These are phyloP conservation scores for Hypoxylon crocopeplum DNA, from an alignment of 495 filamentous ascomycete species.

Conservation along the genomic window DNA sequence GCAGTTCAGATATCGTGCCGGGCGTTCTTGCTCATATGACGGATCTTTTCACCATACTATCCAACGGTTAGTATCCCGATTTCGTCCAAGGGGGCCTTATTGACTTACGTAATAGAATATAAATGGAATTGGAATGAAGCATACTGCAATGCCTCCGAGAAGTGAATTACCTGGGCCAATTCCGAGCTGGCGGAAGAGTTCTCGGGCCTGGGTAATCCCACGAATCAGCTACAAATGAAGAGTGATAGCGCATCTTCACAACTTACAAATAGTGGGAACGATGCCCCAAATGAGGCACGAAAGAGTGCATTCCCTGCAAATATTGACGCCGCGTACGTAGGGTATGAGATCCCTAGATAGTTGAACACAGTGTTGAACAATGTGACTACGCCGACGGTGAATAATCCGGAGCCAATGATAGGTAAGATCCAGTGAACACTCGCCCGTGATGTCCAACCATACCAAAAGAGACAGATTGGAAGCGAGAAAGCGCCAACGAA, in stretches of 20 bases:
- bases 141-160: constrained; percentile 52
- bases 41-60: constrained; percentile 41
- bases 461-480: constrained; percentile 58
- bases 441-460: constrained; percentile 53
- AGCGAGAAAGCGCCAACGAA: constrained; percentile 48
- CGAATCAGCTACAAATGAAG: background rate
- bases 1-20: constrained; percentile 40
- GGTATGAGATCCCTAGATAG: constrained; percentile 40
- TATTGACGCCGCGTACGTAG: constrained; percentile 51
- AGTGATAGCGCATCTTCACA: background rate
- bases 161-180: constrained; percentile 58
- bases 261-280: constrained; percentile 55
- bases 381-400: constrained; percentile 59
- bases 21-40: constrained; percentile 41
- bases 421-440: constrained; percentile 55
- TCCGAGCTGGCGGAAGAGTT: constrained; percentile 52
- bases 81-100: background rate
- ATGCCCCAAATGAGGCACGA: constrained; percentile 51
- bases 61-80: constrained; percentile 25
- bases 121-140: constrained; percentile 56
- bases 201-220: constrained; percentile 35
- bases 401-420: constrained; percentile 56
- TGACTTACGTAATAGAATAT: constrained; percentile 50
- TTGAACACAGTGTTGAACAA: constrained; percentile 58
- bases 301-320: constrained; percentile 57